Base-by-base conservation (phyloP, 2,329 filamentous ascomycete species). In the Curvularia verruculosa region DNA sequence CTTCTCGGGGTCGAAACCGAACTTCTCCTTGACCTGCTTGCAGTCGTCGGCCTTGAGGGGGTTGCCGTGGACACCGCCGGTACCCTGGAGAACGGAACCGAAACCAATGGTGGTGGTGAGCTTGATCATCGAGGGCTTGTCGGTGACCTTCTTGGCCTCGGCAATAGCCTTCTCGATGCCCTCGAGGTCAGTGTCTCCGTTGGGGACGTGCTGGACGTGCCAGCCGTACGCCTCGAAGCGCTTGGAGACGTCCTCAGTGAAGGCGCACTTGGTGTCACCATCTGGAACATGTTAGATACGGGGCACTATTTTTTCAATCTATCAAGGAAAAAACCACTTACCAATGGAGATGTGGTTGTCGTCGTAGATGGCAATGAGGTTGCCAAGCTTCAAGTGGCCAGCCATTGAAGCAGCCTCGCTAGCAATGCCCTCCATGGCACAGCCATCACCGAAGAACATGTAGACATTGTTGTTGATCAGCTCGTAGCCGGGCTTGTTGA, bases 101-200 rank as follows among this genome's bases (percentile, higher is more conserved):
- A 89, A 99, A 74, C 95, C 95, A 77, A 99, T 99, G 79, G 91
- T 98, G 77, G 95, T 99, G 78, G 88, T 92, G 72, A 99, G 87
- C 85, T 96, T 93, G 85, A 99, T 97, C 74, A 99, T 83, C 60
- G 93, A 90, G 64, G 95, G 95, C 89, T 98, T 99, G 85, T 98
- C 87, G 80, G 87, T 98, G 80, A 96, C 90, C 66, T 88, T 83
- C 84, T 94, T 88, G 78, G 88, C 90, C 82, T 90, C 86, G 79
- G 88, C 86, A 79, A 99, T 90, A 71, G 95, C 95, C 62, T 85
- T 87, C 83, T 96, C 92, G 60, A 99, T 98, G 75, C 80, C 87
- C 67, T 88, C 89, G 56, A 97, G 87, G 81, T 98, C 92, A 78
- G 86, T 80, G 84, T 99, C 91, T 79, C 95, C 95, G 73, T 98